Evolutionary conservation across 164 flowering plant species (phyloP).

Genomic region (Tinospora cordifolia): DNA sequence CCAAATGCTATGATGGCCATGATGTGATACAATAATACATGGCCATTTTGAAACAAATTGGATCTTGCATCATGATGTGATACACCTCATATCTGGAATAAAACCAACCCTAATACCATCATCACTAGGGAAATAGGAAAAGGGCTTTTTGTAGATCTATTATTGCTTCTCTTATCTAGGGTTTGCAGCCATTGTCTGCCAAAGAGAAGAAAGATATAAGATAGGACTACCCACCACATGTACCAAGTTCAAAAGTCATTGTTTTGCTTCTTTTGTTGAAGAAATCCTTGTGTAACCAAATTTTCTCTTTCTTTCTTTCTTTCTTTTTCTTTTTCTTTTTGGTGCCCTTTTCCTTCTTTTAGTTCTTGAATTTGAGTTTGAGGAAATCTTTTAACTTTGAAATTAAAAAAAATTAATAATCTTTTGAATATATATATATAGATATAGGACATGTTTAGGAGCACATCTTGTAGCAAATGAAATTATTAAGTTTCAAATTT

Average conservation of each 20-base stretch:
- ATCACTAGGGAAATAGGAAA: neutral
- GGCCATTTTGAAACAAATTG: neutral
- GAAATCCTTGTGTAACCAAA: neutral
- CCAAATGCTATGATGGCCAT: neutral
- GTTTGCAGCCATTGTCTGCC: neutral
- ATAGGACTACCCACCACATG: neutral
- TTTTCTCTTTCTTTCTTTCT: neutral
- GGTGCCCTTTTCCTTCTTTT: neutral
- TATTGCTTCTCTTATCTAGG: neutral
- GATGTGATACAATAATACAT: constrained; percentile 1
- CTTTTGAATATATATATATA: too few species aligned
- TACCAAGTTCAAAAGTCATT: neutral
- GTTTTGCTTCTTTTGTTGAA: neutral
- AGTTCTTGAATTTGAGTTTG: too few species aligned
- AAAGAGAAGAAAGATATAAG: neutral
- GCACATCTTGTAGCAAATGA: too few species aligned
- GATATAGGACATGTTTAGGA: too few species aligned
- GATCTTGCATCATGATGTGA: neutral
- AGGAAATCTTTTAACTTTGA: too few species aligned
- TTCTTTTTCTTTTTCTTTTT: neutral
- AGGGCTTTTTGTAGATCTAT: neutral
- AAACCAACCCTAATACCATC: neutral
- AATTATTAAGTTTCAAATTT: too few species aligned
- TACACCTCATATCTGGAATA: neutral
- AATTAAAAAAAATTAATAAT: too few species aligned